These are phyloP conservation scores for Populus tremula DNA, from an alignment of 345 rosid species.

Conservation along the genomic window DNA sequence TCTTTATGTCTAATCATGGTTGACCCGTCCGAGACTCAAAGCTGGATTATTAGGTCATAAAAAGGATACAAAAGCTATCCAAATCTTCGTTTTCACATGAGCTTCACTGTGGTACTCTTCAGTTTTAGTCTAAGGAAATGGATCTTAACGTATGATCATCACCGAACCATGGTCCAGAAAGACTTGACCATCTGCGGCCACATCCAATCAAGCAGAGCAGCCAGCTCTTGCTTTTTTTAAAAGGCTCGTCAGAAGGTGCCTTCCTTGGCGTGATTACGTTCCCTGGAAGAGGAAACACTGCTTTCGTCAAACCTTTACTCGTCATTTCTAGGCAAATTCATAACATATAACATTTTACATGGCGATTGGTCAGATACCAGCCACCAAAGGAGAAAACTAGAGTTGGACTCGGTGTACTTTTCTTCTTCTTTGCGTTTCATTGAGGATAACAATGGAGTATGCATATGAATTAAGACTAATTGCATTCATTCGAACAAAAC, in stretches of 20 bases:
- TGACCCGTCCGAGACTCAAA: background rate
- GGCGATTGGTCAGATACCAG: background rate
- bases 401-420: background rate
- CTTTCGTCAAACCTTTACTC: background rate
- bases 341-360: no score
- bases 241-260: background rate
- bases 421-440: constrained; percentile 15
- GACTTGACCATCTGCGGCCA: no score
- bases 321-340: background rate
- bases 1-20: background rate
- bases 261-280: background rate
- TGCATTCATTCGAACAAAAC: constrained; percentile 26
- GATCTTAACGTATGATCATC: background rate
- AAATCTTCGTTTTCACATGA: background rate
- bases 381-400: background rate
- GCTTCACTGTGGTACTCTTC: background rate
- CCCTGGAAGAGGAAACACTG: background rate
- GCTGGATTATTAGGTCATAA: background rate
- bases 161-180: no score
- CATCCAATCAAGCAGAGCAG: no score
- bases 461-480: constrained; percentile 15
- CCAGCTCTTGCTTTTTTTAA: background rate
- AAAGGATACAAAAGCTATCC: background rate
- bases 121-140: background rate
- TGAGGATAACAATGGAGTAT: constrained; percentile 22